Conservation (phyloP, 2,329 filamentous ascomycete genomes). For the Geosmithia flava region DNA sequence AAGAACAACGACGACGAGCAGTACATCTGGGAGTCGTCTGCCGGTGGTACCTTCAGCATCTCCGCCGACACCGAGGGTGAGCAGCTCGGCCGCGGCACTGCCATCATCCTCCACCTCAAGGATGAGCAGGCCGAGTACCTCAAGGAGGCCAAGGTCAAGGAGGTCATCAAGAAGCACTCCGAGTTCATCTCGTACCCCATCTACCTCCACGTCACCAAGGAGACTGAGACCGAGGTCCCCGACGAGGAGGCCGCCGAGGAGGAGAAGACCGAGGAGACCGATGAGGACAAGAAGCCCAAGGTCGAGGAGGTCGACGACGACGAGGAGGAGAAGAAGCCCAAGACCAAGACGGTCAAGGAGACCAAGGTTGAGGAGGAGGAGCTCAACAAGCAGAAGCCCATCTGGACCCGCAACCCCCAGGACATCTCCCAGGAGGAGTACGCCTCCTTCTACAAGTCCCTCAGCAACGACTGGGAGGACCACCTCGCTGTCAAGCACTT, state of each 20-base stretch:
- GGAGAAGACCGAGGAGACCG: constrained; percentile 52
- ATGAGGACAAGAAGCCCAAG: constrained; percentile 90
- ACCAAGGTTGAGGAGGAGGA: constrained; percentile 98
- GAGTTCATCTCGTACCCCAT: constrained; percentile 99
- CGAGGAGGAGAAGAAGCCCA: constrained; percentile 84
- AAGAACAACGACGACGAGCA: constrained; percentile 99
- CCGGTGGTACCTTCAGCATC: constrained; percentile 95
- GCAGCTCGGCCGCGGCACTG: constrained; percentile 84
- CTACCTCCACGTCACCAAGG: constrained; percentile 99
- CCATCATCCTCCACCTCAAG: constrained; percentile 98
- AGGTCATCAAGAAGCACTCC: constrained; percentile 99
- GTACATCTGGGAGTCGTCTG: constrained; percentile 98
- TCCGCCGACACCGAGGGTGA: constrained; percentile 80
- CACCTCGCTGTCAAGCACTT: constrained; percentile 99
- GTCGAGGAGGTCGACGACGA: constrained; percentile 85
- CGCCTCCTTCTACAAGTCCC: constrained; percentile 98
- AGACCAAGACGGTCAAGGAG: constrained; percentile 99
- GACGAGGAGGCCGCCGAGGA: constrained; percentile 83
- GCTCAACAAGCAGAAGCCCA: constrained; percentile 99
- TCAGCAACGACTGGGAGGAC: constrained; percentile 99
- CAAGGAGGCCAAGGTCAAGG: constrained; percentile 98
- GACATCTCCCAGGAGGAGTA: constrained; percentile 97
- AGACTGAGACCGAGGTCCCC: constrained; percentile 97
- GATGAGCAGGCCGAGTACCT: constrained; percentile 98
- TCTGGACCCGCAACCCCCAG: constrained; percentile 96